Conservation (phyloP, 106 monocot species). For the Acorus gramineus region DNA sequence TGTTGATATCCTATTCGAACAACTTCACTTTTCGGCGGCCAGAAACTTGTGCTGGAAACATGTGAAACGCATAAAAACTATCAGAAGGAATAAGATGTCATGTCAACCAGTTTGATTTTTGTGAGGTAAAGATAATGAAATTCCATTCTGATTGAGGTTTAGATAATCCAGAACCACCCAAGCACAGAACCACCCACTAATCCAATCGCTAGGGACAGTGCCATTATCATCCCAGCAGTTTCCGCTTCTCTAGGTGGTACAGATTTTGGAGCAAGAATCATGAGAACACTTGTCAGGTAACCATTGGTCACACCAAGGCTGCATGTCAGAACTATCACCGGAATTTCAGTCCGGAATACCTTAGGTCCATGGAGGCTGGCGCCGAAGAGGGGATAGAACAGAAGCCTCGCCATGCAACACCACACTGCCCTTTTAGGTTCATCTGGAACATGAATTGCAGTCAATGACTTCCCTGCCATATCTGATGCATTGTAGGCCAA, state of each 20-base stretch:
- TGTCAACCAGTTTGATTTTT: too few species aligned
- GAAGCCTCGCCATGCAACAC: neutral
- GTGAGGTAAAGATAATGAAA: too few species aligned
- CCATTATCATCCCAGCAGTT: neutral
- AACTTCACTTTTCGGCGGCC: too few species aligned
- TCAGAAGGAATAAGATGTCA: too few species aligned
- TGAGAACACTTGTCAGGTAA: slow-evolving; percentile 4
- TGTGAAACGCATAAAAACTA: too few species aligned
- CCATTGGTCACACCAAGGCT: neutral
- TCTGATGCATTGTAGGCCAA: slow-evolving; percentile 1
- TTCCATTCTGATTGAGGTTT: neutral
- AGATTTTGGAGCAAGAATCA: slow-evolving; percentile 1
- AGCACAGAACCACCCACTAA: neutral
- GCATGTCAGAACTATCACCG: slow-evolving; percentile 1
- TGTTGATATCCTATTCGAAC: too few species aligned
- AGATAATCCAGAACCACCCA: slow-evolving; percentile 3
- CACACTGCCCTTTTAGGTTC: neutral
- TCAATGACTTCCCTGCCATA: slow-evolving; percentile 6
- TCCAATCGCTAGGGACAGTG: neutral
- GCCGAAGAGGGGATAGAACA: neutral
- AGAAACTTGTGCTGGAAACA: too few species aligned
- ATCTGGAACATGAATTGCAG: slow-evolving; percentile 5
- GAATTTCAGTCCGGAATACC: slow-evolving; percentile 2
- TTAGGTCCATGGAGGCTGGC: slow-evolving; percentile 7
- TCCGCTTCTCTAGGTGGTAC: neutral